Base-by-base conservation (phyloP, 805 yeast species). In the Candida ortonii region DNA sequence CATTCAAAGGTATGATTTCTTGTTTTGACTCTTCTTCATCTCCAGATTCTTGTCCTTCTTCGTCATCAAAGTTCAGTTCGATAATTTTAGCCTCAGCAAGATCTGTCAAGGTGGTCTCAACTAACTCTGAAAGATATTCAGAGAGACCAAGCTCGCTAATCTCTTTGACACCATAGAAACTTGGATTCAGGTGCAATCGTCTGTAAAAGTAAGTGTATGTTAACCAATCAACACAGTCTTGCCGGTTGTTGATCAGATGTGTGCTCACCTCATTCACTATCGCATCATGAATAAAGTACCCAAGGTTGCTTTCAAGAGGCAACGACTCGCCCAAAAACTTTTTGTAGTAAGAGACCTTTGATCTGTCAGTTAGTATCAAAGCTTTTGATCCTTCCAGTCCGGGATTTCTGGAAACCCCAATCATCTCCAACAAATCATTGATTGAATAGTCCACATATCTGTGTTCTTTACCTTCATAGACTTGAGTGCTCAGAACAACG, bases 151-250 rank as follows among this genome's bases (percentile, higher is more conserved):
- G 59, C 27, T 76, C 76, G 1, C 84, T 63, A 3, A 70, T 65
- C 41, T 80, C 84, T 25, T 65, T 66, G 6, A 86, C 72, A n/a
- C 88, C 96, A 53, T 93, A 93, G 54, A 73, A 93, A 39, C 93
- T 78, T 3, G 98, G 97, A 55, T 93, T 93, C 22, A 74, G 69
- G 36, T 78, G 82, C 14, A 93, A 55, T 32, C 97, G 68, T 44
- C 94, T 68, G 59, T 86, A 93, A 51, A 89, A 84, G 47, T 79
- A 84, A 0, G 95, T 73, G 54, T 74, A 85, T 0, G 96, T 84
- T 21, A 93, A 52, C 94, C 95, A 87, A 50, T 90, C 96, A 39
- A 93, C 75, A 49, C 95, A 85, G 46, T 84, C 93, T 49, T 89
- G 96, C 52, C 84, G 77, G 6, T 74, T 67, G 28, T 66, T 70